Evolutionary conservation across 805 yeast species (phyloP), one percentile per base, ranked within the genome.

Genomic region (Ogataea methanolica): DNA sequence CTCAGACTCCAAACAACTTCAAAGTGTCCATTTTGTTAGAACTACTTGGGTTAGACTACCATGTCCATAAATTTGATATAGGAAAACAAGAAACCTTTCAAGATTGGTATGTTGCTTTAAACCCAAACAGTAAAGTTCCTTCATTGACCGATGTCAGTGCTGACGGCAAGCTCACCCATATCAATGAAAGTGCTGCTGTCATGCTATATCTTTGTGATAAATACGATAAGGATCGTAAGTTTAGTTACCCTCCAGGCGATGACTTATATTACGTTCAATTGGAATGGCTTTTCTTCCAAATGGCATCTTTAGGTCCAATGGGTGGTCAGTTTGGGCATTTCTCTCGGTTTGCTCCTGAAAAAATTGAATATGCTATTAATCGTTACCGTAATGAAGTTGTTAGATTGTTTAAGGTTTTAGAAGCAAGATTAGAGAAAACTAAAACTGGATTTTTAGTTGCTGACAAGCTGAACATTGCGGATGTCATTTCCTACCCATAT

Each of bases 91-190:
- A 63, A 37, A 83, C 80, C 48, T 81, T 82, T 58, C 75, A 76
- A 52, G 77, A 71, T 6, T 78, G 83, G 82, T 83, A 69, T 53
- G 59, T 79, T 43, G 68, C 75, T 45, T 61, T 79, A 57, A 80
- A 82, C 60, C 82, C 83, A 17, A 81, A 82, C 55, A 87, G 88
- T 5, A 68, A 80, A 55, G 77, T 83, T 43, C 88, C 89, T 26
- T 72, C 81, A 0, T 61, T 83, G 34, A 67, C 68, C 1, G 73
- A 71, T 50, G 68, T 55, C 19, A 59, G 62, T 36, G 57, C 60
- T 34, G 68, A 73, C 5, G 82, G 80, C 4, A 62, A 74, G 37
- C 60, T 61, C 7, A 69, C 70, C 31, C 66, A 75, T 21, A 58
- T 83, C 26, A 73, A 74, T 54, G 88, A 83, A 64, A 72, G 82